Conservation (phyloP, 768 basidiomycete genomes). For the Russula griseocarnosa region DNA sequence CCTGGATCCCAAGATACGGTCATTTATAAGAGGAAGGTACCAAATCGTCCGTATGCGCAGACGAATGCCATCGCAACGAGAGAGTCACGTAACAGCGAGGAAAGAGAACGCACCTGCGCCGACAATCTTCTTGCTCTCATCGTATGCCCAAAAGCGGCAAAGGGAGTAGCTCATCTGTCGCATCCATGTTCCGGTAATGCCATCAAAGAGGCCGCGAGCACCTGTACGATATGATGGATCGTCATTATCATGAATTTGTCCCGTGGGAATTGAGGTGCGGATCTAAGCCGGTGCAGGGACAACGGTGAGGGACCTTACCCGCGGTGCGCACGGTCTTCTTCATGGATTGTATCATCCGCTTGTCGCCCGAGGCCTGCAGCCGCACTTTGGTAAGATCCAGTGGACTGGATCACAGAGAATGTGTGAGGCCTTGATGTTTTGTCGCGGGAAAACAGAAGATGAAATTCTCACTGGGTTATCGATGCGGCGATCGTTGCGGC, state of each 20-base stretch:
- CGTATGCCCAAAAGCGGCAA: constrained; percentile 92
- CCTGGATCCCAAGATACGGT: neutral
- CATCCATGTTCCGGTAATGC: constrained; percentile 84
- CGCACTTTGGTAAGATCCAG: constrained; percentile 89
- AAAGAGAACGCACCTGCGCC: constrained; percentile 48
- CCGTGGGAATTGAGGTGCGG: constrained; percentile 9
- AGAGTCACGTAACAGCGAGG: neutral
- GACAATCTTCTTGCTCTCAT: constrained; percentile 80
- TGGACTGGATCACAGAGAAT: constrained; percentile 46
- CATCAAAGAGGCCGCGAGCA: constrained; percentile 73
- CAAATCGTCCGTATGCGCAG: neutral
- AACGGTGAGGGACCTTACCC: constrained; percentile 39
- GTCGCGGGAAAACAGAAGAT: neutral
- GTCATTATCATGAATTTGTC: neutral
- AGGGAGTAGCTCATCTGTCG: constrained; percentile 91
- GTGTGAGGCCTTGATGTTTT: constrained; percentile 1
- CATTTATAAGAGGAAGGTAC: neutral
- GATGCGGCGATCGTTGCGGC: constrained; percentile 88
- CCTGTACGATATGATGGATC: constrained; percentile 36
- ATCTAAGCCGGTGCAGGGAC: neutral
- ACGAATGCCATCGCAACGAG: neutral
- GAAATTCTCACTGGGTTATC: constrained; percentile 65
- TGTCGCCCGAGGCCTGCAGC: constrained; percentile 88
- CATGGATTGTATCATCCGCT: constrained; percentile 81
- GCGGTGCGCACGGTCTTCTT: constrained; percentile 78